phyloP scores from a whole-genome alignment of 768 basidiomycete species.

The Termitomyces sp. region DNA sequence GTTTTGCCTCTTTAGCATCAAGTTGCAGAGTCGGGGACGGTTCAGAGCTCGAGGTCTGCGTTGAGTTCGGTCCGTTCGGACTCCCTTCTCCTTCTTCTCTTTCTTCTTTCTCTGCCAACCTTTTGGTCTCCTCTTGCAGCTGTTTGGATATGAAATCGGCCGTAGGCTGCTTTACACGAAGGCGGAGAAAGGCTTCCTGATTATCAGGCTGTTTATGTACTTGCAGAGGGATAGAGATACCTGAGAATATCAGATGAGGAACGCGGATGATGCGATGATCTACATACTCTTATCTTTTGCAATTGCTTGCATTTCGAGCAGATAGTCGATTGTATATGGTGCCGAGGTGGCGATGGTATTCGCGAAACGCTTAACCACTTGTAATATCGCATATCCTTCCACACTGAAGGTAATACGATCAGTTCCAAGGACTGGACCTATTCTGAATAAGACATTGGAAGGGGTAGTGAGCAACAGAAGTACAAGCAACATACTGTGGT shows the following conservation, averaged over 20 bases:
- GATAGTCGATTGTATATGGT: slow-evolving; percentile 7
- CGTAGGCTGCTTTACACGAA: not conserved
- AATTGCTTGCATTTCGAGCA: slow-evolving; percentile 12
- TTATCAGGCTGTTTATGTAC: not conserved
- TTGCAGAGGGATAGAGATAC: not conserved
- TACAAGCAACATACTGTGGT: slow-evolving; percentile 6
- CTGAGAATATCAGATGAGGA: not conserved
- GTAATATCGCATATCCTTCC: not conserved
- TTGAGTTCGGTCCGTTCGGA: not conserved
- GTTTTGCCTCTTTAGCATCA: not conserved
- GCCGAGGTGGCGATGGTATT: slow-evolving; percentile 11
- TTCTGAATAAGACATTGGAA: too few species aligned
- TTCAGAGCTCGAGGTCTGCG: not conserved
- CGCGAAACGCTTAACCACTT: not conserved
- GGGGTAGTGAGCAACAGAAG: not conserved
- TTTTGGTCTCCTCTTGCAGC: not conserved
- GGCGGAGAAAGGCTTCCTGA: not conserved
- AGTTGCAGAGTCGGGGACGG: not conserved
- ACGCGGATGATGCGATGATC: not conserved
- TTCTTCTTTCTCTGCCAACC: not conserved
- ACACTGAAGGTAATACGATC: slow-evolving; percentile 9
- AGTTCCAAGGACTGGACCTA: too few species aligned
- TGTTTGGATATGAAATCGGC: not conserved
- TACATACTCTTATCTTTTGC: slow-evolving; percentile 5
- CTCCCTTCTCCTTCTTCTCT: not conserved